phyloP scores from a whole-genome alignment of 2,329 filamentous ascomycete genomes.

The Cladosporium cucumerinum region DNA sequence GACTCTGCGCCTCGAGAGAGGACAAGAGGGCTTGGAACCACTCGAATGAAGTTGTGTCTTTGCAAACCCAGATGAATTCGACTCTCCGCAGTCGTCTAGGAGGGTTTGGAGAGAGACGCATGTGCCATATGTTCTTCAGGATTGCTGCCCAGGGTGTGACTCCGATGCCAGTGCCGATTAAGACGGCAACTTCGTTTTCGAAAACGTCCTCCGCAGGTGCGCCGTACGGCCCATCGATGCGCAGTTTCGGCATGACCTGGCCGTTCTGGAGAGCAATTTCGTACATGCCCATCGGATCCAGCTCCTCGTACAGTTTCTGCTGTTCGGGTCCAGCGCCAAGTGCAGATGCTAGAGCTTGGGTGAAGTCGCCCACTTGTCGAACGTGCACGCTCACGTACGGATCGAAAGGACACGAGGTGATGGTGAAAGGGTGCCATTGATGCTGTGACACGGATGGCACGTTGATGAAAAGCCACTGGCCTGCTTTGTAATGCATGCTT shows the following conservation, averaged over 20 bases:
- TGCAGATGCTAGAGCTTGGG: conserved; percentile 85
- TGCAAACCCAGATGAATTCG: conserved; percentile 99
- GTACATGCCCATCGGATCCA: conserved; percentile 95
- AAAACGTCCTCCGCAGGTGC: conserved; percentile 97
- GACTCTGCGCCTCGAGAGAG: conserved; percentile 82
- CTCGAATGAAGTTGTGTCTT: conserved; percentile 91
- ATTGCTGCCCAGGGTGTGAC: conserved; percentile 85
- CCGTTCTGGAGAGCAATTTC: conserved; percentile 93
- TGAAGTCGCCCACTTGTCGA: conserved; percentile 95
- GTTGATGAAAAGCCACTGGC: conserved; percentile 97
- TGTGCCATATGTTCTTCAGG: conserved; percentile 97
- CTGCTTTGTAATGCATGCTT: conserved; percentile 95
- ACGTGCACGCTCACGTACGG: conserved; percentile 93
- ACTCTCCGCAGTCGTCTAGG: conserved; percentile 86
- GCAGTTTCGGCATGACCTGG: conserved; percentile 82
- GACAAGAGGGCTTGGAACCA: conserved; percentile 97
- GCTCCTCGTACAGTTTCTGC: conserved; percentile 81
- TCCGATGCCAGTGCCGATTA: conserved; percentile 82
- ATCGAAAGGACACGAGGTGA: conserved; percentile 95
- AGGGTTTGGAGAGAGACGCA: conserved; percentile 84
- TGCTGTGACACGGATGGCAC: conserved; percentile 81
- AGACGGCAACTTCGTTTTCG: conserved; percentile 81
- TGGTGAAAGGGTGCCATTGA: conserved; percentile 99
- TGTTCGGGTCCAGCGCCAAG: conserved; percentile 88
- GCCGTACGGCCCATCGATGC: conserved; percentile 93